Conservation (phyloP, 495 filamentous ascomycete species). For the Hypoxylon fuscum region DNA sequence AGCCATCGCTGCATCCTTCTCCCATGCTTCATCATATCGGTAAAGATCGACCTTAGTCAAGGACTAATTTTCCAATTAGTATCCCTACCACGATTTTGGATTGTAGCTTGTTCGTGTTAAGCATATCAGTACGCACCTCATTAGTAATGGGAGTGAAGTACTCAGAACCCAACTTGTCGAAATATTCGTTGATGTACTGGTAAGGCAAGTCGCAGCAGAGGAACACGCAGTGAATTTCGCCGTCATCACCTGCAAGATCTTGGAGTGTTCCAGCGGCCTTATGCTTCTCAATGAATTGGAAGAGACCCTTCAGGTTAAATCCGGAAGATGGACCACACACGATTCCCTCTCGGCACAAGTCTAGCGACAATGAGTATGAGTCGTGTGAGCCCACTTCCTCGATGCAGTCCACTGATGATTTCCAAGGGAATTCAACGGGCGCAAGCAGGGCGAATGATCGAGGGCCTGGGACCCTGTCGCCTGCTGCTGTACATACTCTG, state of each 20-base stretch:
- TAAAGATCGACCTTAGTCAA: constrained; percentile 61
- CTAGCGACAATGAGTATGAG: constrained; percentile 63
- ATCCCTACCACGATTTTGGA: not conserved
- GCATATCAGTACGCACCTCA: constrained; percentile 61
- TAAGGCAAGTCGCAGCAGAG: constrained; percentile 70
- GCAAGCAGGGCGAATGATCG: constrained; percentile 61
- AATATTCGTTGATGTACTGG: constrained; percentile 69
- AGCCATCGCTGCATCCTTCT: constrained; percentile 50
- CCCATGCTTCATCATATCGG: constrained; percentile 65
- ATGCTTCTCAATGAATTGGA: constrained; percentile 59
- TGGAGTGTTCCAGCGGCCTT: constrained; percentile 55
- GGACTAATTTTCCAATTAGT: constrained; percentile 44
- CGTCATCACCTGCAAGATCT: constrained; percentile 55
- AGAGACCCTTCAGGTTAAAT: constrained; percentile 63
- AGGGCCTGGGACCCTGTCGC: constrained; percentile 67
- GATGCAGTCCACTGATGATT: constrained; percentile 59
- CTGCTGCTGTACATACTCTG: constrained; percentile 63
- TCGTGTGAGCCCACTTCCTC: constrained; percentile 63
- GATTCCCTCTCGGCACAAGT: constrained; percentile 64
- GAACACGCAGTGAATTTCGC: constrained; percentile 66
- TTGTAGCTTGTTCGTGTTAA: no score
- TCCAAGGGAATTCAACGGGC: constrained; percentile 67
- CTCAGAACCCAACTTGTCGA: constrained; percentile 59
- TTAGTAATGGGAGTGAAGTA: constrained; percentile 67
- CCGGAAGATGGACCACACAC: constrained; percentile 70